Evolutionary conservation across 805 yeast genomes (phyloP), one percentile per base, ranked within the genome.

Genomic region (Vanderwaltozyma tropicalis): DNA sequence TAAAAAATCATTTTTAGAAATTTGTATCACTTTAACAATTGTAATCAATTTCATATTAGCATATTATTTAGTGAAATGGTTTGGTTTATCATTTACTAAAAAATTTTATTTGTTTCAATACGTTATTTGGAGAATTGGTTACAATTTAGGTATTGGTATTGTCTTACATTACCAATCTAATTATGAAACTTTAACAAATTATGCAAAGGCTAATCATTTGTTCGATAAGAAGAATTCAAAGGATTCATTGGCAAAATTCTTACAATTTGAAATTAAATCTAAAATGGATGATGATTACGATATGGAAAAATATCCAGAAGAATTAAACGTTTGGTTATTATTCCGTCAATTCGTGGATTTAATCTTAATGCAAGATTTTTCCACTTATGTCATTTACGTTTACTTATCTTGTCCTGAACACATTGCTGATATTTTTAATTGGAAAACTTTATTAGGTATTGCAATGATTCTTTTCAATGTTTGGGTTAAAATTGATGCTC

Each of bases 401-500:
- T 46, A 31, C 52, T 68, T 61, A 39, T 72, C 63, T 26, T 62
- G 68, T 39, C 67, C 61, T 17, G 50, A 53, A 24, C 52, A 51
- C 22, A 80, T 76, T 49, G 45, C 64, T 2, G 59, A 67, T 47
- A 52, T 78, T 34, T 63, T 72, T 14, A 57, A 62, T 41, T 57
- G 72, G 25, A 68, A 87, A 50, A 63, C 82, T 53, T 38, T 63
- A 1, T 59, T 77, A 13, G 94, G 94, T n/a, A 48, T 68, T 1
- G 44, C 63, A 5, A 68, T 84, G 48, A 76, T 83, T 42, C 41
- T 80, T 15, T 81, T 85, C 64, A 84, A 84, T 53, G 65, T 80
- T 21, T 80, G 92, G 87, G 94, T 84, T 33, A 84, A 84, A 56
- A 62, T 83, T 18, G 88, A 85, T 57, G 94, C 94, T 25, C 95